A percentile compares a stretch with the other conserved stretches of the same genome.
phyloP scores from a whole-genome alignment of 2,329 filamentous ascomycete species.

The Tolypocladium guangdongense region DNA sequence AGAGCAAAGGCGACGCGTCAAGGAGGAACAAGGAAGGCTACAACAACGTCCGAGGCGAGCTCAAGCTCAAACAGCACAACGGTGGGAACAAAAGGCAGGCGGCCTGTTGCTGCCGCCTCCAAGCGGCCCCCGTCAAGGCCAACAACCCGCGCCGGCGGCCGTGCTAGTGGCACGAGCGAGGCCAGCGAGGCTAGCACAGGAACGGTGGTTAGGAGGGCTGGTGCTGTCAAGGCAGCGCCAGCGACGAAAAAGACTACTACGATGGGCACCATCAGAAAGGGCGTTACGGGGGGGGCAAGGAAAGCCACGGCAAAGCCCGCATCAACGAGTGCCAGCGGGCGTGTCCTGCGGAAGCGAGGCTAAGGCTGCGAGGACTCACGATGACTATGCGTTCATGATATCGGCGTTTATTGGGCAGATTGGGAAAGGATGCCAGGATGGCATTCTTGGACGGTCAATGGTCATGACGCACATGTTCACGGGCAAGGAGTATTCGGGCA shows the following conservation, averaged over 20 bases:
- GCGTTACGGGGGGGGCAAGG: slow-evolving; percentile 36
- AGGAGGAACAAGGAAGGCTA: slow-evolving; percentile 34
- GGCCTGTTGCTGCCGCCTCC: slow-evolving; percentile 22
- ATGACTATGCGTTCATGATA: slow-evolving; percentile 2
- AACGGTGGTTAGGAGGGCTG: slow-evolving; percentile 50
- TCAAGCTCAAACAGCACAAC: slow-evolving; percentile 27
- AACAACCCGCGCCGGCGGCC: slow-evolving; percentile 37
- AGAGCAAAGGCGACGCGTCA: slow-evolving; percentile 46
- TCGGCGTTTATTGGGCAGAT: slow-evolving; percentile 3
- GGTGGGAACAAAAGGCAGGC: slow-evolving; percentile 21
- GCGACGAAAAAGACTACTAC: slow-evolving; percentile 39
- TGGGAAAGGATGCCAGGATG: not conserved
- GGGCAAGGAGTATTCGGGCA: slow-evolving; percentile 6
- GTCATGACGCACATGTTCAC: slow-evolving; percentile 1
- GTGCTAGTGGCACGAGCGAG: slow-evolving; percentile 50
- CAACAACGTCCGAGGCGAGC: slow-evolving; percentile 32
- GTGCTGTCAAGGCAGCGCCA: slow-evolving; percentile 23
- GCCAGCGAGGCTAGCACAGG: slow-evolving; percentile 53
- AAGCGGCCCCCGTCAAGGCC: slow-evolving; percentile 24
- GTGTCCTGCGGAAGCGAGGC: slow-evolving; percentile 44
- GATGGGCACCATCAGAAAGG: slow-evolving; percentile 43
- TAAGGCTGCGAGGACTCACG: slow-evolving; percentile 14
- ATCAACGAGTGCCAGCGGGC: slow-evolving; percentile 33
- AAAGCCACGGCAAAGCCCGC: slow-evolving; percentile 34
- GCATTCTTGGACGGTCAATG: not conserved